Base-by-base conservation (phyloP, 176 grass and related monocot species). In the Rhynchospora pubera region DNA sequence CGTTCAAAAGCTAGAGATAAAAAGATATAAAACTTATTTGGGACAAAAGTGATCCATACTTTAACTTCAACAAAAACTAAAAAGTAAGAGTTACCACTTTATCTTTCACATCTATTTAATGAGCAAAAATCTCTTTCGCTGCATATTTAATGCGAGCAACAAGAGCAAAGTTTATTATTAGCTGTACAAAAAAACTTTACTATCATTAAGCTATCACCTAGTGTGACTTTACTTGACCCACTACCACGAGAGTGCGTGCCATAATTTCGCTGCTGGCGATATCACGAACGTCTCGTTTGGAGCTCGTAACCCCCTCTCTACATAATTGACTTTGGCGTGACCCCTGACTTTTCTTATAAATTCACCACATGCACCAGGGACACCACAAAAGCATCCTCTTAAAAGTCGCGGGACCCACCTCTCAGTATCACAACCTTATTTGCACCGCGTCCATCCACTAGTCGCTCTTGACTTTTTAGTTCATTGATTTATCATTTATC, bases 321-420 rank as follows among this genome's bases (percentile, higher is more conserved):
- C 61, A 65, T 66, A 82, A 67, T 51, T 67, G 79, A 82, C 61
- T 65, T 50, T 53, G 18, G 61, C 44, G 22, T 18, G 79, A 82
- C 79, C 16, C 42, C 44, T 65, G 61, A 82, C 79, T 18, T 26
- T 80, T 67, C 13, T 39, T 6, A 1, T 52, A 82, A 65, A 14
- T 65, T 39, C 28, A n/a, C n/a, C 43, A 47, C 48, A 3, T 82
- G 12, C 59, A 82, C 79, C 43, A 1, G 22, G 79, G 3, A 12
- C 21, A 82, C 7, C 42, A 4, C 1, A 55, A 26, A 6, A 39
- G 0, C 30, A 1, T 26, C 3, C 18, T 1, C 6, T 66, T 0
- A 18, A 22, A 43, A 2, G 7, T 10, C 0, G 0, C 22, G 0
- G 47, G 56, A 1, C 77, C 77, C 30, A 62, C 9, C 15, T 6